Percentiles rank a stretch among this genome's conserved stretches.
These are phyloP conservation scores for Cystoderma amianthinum DNA, from an alignment of 768 basidiomycete species.

Conservation along the genomic window DNA sequence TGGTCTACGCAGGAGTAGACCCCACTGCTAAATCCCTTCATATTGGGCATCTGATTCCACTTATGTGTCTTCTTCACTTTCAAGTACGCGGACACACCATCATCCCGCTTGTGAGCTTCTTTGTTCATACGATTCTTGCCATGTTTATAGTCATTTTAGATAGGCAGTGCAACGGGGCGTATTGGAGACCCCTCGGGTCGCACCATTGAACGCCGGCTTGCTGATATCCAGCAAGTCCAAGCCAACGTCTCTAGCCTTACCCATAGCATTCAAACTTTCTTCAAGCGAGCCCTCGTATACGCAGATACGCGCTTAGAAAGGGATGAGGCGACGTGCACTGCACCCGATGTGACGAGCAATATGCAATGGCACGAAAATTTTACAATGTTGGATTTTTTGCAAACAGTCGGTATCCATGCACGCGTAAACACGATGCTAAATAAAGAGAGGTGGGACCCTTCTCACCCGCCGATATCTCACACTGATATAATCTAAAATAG, in stretches of 20 bases:
- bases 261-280: constrained; percentile 64
- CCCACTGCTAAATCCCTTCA: constrained; percentile 89
- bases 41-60: constrained; percentile 87
- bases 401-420: constrained; percentile 70
- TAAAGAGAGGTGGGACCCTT: constrained; percentile 67
- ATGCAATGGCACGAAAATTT: constrained; percentile 74
- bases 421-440: constrained; percentile 87
- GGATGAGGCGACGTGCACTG: constrained; percentile 8
- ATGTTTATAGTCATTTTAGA: constrained; percentile 35
- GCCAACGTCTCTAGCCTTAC: constrained; percentile 62
- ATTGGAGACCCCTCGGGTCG: constrained; percentile 96
- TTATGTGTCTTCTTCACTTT: constrained; percentile 86
- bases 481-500: constrained; percentile 27
- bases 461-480: not conserved
- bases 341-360: constrained; percentile 34
- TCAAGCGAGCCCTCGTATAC: constrained; percentile 57
- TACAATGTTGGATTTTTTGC: constrained; percentile 78
- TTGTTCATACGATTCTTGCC: not conserved
- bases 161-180: constrained; percentile 94
- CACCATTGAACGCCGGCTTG: constrained; percentile 67
- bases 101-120: constrained; percentile 72
- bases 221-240: constrained; percentile 52
- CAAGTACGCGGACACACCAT: constrained; percentile 75
- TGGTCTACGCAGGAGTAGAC: constrained; percentile 86
- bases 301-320: constrained; percentile 30